phyloP scores from a whole-genome alignment of 2,329 filamentous ascomycete species.

The Alternaria postmessia region DNA sequence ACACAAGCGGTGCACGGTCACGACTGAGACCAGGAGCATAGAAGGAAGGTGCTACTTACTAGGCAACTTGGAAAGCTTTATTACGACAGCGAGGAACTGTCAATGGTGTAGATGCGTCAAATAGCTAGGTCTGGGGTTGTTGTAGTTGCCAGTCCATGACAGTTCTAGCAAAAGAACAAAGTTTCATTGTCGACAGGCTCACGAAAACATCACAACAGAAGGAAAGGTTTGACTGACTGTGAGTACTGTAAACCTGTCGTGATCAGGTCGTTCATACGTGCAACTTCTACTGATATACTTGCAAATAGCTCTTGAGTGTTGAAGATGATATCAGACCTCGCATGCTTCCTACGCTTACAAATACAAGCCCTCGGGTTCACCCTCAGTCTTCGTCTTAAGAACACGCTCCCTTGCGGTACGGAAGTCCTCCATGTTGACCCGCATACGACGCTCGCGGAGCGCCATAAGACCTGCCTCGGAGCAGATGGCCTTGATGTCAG shows the following conservation, averaged over 20 bases:
- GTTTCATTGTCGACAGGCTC: neutral
- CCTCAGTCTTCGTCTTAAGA: conserved; percentile 97
- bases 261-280: conserved; percentile 2
- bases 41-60: neutral
- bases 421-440: conserved; percentile 99
- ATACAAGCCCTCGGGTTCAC: conserved; percentile 97
- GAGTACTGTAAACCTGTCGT: conserved; percentile 17
- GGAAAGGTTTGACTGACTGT: neutral
- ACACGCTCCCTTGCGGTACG: conserved; percentile 90
- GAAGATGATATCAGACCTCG: conserved; percentile 9
- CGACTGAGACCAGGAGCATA: neutral
- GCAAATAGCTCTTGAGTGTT: conserved; percentile 9
- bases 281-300: conserved; percentile 30
- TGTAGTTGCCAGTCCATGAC: neutral
- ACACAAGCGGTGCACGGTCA: neutral
- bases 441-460: conserved; percentile 92
- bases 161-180: neutral
- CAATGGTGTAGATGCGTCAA: neutral
- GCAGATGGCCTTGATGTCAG: conserved; percentile 99
- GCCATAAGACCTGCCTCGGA: conserved; percentile 96
- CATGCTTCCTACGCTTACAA: conserved; percentile 67
- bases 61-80: neutral
- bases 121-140: neutral
- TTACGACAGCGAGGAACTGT: neutral
- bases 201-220: neutral